Base-by-base conservation (phyloP, 768 basidiomycete species). In the Lepiota subincarnata region DNA sequence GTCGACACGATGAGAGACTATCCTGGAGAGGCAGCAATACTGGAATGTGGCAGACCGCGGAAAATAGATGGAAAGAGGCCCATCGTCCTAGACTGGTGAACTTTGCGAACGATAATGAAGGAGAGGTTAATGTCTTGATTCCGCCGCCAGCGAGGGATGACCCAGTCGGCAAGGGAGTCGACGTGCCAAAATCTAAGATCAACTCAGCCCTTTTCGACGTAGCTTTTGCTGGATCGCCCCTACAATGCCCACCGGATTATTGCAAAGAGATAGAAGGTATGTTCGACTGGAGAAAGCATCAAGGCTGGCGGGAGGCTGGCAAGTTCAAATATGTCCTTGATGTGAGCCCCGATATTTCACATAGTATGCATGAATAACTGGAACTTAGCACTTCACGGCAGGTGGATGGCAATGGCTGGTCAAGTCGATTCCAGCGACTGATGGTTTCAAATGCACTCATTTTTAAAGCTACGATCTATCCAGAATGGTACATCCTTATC, bases 1-100 rank as follows among this genome's bases (percentile, higher is more conserved):
- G 76, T 39, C 89, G 86, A 66, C 52, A 64, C 0, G 76, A 84
- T 62, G 78, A 83, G 37, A 66, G 77, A 16, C 51, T 88, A 18
- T 68, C 78, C 35, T 90, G 87, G 87, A 72, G 87, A 44, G 87
- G 87, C 0, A 80, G 76, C 35, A 87, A 80, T 28, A 86, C 85
- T 0, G 87, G 87, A n/a, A 82, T 79, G 40, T 62, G 60, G 31
- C 68, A 73, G 18, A 59, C 66, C 22, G 59, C 64, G 3, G 38
- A 51, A 0, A 68, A 73, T 18, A 62, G 64, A 6, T 84, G 83
- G 83, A 55, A 59, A 53, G 56, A 71, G 38, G 61, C 71, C 19
- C 84, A 85, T 49, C 68, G 83, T 2, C 61, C 69, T 5, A 63
- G 71, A 11, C 64, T 83, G 3, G 68, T 82, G 46, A 67, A 68